Evolutionary conservation across 164 flowering plant species (phyloP).

Genomic region (Vitis labrusca): DNA sequence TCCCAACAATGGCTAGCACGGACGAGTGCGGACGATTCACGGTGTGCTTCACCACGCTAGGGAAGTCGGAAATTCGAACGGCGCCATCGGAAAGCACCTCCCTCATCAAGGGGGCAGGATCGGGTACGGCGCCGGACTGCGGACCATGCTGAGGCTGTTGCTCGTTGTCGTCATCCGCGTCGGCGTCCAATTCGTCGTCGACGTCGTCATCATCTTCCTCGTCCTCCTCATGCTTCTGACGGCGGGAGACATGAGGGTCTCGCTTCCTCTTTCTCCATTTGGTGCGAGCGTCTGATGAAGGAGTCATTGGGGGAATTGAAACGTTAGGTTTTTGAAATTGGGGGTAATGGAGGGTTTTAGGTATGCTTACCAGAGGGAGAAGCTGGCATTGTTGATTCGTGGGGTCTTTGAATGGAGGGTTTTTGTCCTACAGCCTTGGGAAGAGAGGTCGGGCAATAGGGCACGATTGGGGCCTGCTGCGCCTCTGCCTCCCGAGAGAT

Average conservation of each 20-base stretch:
- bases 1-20: conserved; percentile 51
- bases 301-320: no score
- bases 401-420: conserved; percentile 27
- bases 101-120: conserved; percentile 17
- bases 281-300: conserved; percentile 33
- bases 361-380: conserved; percentile 43
- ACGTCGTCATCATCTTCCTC: conserved; percentile 38
- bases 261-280: conserved; percentile 72
- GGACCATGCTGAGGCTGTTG: conserved; percentile 17
- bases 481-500: not conserved
- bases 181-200: conserved; percentile 39
- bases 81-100: conserved; percentile 58
- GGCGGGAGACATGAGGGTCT: conserved; percentile 27
- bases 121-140: conserved; percentile 17
- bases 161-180: conserved; percentile 21
- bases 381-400: conserved; percentile 59
- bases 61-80: conserved; percentile 60
- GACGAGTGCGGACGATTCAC: conserved; percentile 78
- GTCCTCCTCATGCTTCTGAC: conserved; percentile 20
- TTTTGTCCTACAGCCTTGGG: no score
- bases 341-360: conserved; percentile 5
- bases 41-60: conserved; percentile 51
- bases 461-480: conserved; percentile 2
- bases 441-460: not conserved
- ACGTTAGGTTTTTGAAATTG: not conserved